Conservation (phyloP, 2,329 filamentous ascomycete genomes). For the Penicillium italicum region DNA sequence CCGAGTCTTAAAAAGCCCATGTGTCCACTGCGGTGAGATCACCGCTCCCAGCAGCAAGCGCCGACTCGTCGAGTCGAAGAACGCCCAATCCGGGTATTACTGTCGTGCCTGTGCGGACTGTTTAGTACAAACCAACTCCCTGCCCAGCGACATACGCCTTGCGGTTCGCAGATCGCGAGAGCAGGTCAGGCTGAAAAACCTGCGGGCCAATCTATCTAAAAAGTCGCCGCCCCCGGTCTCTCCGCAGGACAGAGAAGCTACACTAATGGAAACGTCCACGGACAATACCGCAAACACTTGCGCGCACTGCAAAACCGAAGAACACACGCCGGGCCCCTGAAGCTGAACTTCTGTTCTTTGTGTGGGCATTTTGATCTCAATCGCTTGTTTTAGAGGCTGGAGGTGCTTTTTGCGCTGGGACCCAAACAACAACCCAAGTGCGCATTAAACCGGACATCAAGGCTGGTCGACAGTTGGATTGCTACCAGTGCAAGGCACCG, state of each 20-base stretch:
- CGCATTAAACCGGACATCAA: background rate
- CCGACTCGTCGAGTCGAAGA: background rate
- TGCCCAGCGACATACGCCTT: background rate
- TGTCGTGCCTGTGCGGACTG: conserved; percentile 4
- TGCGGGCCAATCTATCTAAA: background rate
- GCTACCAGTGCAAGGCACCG: background rate
- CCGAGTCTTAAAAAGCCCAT: background rate
- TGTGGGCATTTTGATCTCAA: background rate
- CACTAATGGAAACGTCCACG: background rate
- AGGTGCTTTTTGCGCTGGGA: background rate
- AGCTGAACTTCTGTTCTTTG: background rate
- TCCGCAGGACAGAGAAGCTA: background rate
- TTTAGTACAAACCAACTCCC: background rate
- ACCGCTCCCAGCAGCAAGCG: conserved; percentile 6
- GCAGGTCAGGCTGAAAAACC: background rate
- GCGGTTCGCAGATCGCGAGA: conserved; percentile 2
- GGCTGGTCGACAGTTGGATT: background rate
- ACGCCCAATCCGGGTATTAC: conserved; percentile 2
- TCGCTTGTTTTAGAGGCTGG: background rate
- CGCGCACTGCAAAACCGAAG: background rate
- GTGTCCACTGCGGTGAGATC: conserved; percentile 2
- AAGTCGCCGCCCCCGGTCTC: background rate
- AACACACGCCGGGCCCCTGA: background rate
- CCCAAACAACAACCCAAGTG: background rate
- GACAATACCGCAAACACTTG: background rate